Evolutionary conservation across 106 monocot species (phyloP), one percentile per base, ranked within the genome.

Genomic region (Xerophyta viscosa): DNA sequence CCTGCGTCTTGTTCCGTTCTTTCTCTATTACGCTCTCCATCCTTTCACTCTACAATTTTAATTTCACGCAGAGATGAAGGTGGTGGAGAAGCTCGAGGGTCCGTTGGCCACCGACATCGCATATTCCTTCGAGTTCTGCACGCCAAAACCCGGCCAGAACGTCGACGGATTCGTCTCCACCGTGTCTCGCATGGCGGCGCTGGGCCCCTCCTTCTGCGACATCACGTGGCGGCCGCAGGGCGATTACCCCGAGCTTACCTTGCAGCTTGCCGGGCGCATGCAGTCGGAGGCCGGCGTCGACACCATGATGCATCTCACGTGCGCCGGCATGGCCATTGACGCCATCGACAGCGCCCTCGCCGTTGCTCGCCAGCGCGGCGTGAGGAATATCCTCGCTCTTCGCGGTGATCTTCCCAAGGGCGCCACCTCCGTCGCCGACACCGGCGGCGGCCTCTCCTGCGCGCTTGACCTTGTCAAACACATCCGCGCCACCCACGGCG

Each of bases 281-380:
- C 83, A 78, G 50, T 27, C 26, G 31, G 54, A 67, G 47, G 25
- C 70, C 46, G 61, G 77, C 4, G 54, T 84, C 13, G 78, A 84
- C 27, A 78, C 78, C 29, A 84, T 78, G 78, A 78, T 84, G 78
- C 78, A 84, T 46, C 57, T 84, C 27, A 84, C 83, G 1, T 66
- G 66, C 63, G 27, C 60, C 27, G 62, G 67, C 36, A 84, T 78
- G 78, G 25, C 83, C 0, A 9, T 59, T 0, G 83, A 61, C 24
- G 20, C 54, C 20, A 59, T 84, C 20, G 74, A 78, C 50, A 13
- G 33, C 21, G 83, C 78, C 9, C 63, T 84, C 20, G 70, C 66
- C 41, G 33, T 59, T 27, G 58, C 55, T 20, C 30, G 52, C 0
- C 48, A 39, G 9, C 36, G 17, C n/a, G 83, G 83, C 11, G 65